These are phyloP conservation scores for Pseudogymnoascus destructans DNA, from an alignment of 2,329 filamentous ascomycete genomes.

Conservation along the genomic window DNA sequence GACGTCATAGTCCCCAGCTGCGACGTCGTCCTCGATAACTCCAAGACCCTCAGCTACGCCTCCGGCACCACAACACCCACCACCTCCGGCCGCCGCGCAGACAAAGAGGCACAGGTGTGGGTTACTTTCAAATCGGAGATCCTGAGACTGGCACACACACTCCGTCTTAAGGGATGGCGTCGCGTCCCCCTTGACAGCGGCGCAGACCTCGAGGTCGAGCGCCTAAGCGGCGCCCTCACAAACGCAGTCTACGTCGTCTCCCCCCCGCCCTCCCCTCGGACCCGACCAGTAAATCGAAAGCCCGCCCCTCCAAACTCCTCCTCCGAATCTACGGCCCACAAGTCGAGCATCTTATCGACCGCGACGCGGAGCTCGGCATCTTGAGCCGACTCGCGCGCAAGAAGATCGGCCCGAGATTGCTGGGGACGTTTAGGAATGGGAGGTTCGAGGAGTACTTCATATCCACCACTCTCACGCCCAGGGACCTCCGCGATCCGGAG, in stretches of 20 bases:
- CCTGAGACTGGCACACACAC: slow-evolving; percentile 73
- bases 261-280: slow-evolving; percentile 54
- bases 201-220: slow-evolving; percentile 54
- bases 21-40: slow-evolving; percentile 77
- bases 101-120: slow-evolving; percentile 69
- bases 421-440: slow-evolving; percentile 88
- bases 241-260: slow-evolving; percentile 94
- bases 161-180: slow-evolving; percentile 85
- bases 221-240: slow-evolving; percentile 81
- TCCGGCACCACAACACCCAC: slow-evolving; percentile 34
- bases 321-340: slow-evolving; percentile 90
- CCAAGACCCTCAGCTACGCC: slow-evolving; percentile 69
- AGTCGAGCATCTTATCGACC: slow-evolving; percentile 89
- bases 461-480: slow-evolving; percentile 63
- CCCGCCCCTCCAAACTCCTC: slow-evolving; percentile 50
- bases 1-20: slow-evolving; percentile 74
- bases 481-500: slow-evolving; percentile 64
- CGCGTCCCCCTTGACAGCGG: slow-evolving; percentile 62
- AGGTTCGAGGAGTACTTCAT: slow-evolving; percentile 93
- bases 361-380: slow-evolving; percentile 78
- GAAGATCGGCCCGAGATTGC: slow-evolving; percentile 78
- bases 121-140: slow-evolving; percentile 84
- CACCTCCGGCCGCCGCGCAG: slow-evolving; percentile 35
- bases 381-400: slow-evolving; percentile 76
- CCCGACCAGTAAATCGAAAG: slow-evolving; percentile 26